A percentile compares a stretch with the other conserved stretches of the same genome.
phyloP scores from a whole-genome alignment of 805 yeast species.

The Zygosaccharomyces lentus region DNA sequence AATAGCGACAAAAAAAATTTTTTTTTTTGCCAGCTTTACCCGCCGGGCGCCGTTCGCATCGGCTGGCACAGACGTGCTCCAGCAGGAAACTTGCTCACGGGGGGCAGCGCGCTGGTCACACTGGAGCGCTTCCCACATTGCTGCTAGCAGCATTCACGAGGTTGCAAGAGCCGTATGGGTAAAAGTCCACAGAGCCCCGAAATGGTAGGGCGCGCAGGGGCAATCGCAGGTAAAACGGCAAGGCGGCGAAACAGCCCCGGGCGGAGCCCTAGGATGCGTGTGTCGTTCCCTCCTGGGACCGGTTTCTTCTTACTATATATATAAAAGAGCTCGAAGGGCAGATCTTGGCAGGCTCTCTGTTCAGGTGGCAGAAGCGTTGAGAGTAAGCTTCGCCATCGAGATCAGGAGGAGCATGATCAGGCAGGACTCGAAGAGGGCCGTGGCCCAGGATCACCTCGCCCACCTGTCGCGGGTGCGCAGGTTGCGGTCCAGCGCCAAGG shows the following conservation, averaged over 20 bases:
- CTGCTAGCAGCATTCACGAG: constrained; percentile 5
- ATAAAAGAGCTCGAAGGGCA: constrained; percentile 2
- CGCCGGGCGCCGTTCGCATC: neutral
- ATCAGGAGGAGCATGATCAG: constrained; percentile 5
- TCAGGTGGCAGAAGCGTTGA: neutral
- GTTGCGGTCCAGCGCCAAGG: constrained; percentile 16
- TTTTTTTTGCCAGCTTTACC: constrained; percentile 1
- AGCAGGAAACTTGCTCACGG: neutral
- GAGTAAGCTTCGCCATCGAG: neutral
- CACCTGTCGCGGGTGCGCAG: constrained; percentile 22
- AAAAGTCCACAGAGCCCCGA: neutral
- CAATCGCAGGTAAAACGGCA: neutral
- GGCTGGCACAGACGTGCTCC: neutral
- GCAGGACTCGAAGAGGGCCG: constrained; percentile 5
- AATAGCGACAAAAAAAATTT: neutral
- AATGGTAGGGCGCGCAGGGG: too few species aligned
- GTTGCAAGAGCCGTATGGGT: constrained; percentile 6
- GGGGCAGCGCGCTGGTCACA: constrained; percentile 1
- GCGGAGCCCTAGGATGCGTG: neutral
- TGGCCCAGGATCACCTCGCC: constrained; percentile 11
- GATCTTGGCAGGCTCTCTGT: neutral
- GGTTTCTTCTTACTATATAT: neutral
- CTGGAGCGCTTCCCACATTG: neutral
- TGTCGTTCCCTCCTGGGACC: neutral
- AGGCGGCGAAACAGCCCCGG: neutral